Conservation (phyloP, 1,284 basidiomycete species). For the Microbotryum saponariae region DNA sequence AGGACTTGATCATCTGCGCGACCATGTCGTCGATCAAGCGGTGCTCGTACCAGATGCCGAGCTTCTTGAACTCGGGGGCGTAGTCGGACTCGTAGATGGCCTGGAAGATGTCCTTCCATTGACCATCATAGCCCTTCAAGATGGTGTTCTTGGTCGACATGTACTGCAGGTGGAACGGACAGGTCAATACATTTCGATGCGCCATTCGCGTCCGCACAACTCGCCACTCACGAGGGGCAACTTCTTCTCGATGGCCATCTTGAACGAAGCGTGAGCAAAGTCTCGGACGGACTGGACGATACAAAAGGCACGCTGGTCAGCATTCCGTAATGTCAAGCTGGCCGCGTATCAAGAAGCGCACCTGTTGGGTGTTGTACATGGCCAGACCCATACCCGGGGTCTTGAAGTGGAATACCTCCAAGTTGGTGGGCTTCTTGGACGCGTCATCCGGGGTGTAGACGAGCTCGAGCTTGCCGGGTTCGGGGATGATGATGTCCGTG, state of each 20-base stretch:
- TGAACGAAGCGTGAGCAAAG: conserved; percentile 95
- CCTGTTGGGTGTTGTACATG: conserved; percentile 57
- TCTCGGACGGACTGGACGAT: conserved; percentile 70
- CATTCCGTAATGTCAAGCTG: not conserved
- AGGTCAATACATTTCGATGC: not conserved
- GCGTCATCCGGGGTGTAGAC: conserved; percentile 74
- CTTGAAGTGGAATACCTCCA: conserved; percentile 81
- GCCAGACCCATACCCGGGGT: conserved; percentile 66
- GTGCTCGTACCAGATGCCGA: conserved; percentile 93
- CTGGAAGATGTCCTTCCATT: conserved; percentile 89
- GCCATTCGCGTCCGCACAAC: conserved; percentile 31
- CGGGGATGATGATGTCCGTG: conserved; percentile 79
- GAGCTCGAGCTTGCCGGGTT: conserved; percentile 81
- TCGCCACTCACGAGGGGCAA: conserved; percentile 56
- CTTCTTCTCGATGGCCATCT: conserved; percentile 95
- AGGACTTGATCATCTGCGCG: conserved; percentile 91
- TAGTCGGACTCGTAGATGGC: conserved; percentile 52
- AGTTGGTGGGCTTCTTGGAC: conserved; percentile 35
- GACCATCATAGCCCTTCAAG: conserved; percentile 90
- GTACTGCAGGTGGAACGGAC: conserved; percentile 49
- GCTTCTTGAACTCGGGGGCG: conserved; percentile 69
- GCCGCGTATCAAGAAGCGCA: conserved; percentile 37
- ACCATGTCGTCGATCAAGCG: conserved; percentile 75
- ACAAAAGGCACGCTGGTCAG: not conserved
- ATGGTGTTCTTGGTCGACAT: conserved; percentile 99